Evolutionary conservation across 2,329 filamentous ascomycete genomes (phyloP), one percentile per base, ranked within the genome.

Genomic region (Onygenales sp.): DNA sequence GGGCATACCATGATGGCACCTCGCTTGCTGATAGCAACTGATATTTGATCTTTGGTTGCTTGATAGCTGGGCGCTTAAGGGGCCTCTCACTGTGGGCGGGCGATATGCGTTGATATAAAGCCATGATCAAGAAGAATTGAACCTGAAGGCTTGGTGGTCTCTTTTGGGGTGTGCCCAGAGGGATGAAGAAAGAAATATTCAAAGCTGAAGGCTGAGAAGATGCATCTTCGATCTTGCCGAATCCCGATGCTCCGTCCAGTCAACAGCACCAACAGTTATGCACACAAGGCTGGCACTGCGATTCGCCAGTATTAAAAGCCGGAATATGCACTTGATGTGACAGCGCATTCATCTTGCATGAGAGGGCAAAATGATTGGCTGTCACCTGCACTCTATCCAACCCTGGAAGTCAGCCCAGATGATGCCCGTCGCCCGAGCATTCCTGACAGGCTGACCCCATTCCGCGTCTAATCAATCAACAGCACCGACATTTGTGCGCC

Each of bases 1-100:
- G 85, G 63, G 73, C 75, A 60, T 75, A 73, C 77, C 77, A 80
- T 49, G 71, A 67, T 6, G 74, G 77, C 17, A 75, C 69, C 65
- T 74, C 79, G 58, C 74, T 70, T 76, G 70, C 79, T 52, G 76
- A 68, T 36, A 80, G 66, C 33, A 74, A 65, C 17, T 46, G 42
- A 21, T 47, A 14, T 32, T n/a, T 45, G 49, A 33, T 10, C 39
- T 49, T 49, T n/a, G 3, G 46, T 49, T 49, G 46, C 14, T 49
- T 49, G 46, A 49, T 6, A 32, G 46, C 8, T 32, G 46, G 33
- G 46, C 13, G 2, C 37, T 49, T 49, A 17, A 13, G 8, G 14
- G 37, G 11, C 34, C 36, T 9, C 10, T 49, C 47, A 36, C 47
- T 42, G 2, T 14, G 47, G 36, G 47, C 34, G 37, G 47, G 36